A percentile compares a stretch with the other conserved stretches of the same genome.
phyloP scores from a whole-genome alignment of 2,329 filamentous ascomycete genomes.

The Myriosclerotinia duriaeana region DNA sequence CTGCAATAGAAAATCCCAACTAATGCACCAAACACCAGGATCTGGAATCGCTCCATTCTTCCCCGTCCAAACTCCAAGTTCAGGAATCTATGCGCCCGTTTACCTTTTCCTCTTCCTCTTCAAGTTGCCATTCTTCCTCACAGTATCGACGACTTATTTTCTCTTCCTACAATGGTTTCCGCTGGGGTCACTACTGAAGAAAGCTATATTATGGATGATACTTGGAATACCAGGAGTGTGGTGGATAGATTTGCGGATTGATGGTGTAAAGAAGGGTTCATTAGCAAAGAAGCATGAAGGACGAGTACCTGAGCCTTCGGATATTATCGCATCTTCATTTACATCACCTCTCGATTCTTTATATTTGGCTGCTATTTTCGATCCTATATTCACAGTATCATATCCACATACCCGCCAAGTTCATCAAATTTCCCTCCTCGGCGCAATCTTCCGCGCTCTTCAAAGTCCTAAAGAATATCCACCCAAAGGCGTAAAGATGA shows the following conservation, averaged over 20 bases:
- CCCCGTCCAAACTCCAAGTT: conserved; percentile 67
- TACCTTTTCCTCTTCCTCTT: conserved; percentile 74
- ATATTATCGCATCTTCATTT: conserved; percentile 85
- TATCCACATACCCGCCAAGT: conserved; percentile 75
- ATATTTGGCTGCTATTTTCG: conserved; percentile 93
- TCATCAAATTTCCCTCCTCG: conserved; percentile 71
- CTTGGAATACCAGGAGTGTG: conserved; percentile 89
- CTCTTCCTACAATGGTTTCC: conserved; percentile 80
- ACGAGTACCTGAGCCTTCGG: conserved; percentile 74
- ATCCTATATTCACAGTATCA: conserved; percentile 86
- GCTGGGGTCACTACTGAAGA: conserved; percentile 66
- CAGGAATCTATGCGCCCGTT: conserved; percentile 61
- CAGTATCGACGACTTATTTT: conserved; percentile 70
- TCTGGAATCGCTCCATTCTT: conserved; percentile 97
- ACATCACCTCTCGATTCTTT: conserved; percentile 91
- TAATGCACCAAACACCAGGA: conserved; percentile 53
- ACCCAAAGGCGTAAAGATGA: conserved; percentile 50
- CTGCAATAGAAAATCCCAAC: conserved; percentile 22
- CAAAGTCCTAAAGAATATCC: conserved; percentile 54
- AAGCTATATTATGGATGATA: conserved; percentile 83
- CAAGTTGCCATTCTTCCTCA: conserved; percentile 75
- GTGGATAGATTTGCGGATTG: conserved; percentile 98
- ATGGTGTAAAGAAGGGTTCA: conserved; percentile 90
- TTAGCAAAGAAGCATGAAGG: conserved; percentile 70
- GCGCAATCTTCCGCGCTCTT: conserved; percentile 73